Conservation (phyloP, 305 asterid species). For the Fraxinus floribunda region DNA sequence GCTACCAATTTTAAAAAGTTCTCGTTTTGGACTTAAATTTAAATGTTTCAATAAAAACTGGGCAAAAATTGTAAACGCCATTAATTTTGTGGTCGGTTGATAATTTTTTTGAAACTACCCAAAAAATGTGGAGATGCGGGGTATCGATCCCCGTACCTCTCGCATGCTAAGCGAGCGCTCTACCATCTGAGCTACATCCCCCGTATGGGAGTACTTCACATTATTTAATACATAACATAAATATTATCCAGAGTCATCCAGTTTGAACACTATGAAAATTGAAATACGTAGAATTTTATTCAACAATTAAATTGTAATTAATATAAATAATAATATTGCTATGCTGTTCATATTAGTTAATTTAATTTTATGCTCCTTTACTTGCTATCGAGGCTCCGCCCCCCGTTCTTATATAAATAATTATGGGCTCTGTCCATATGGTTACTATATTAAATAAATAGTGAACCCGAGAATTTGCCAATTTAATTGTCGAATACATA, state of each 20-base stretch:
- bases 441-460: no score
- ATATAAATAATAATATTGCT: no score
- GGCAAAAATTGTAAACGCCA: neutral
- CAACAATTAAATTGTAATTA: no score
- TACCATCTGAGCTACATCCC: conserved; percentile 28
- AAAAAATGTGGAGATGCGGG: conserved; percentile 43
- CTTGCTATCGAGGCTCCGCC: no score
- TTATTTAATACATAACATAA: no score
- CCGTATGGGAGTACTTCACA: neutral
- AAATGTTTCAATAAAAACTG: neutral
- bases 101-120: neutral
- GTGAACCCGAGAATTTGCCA: no score
- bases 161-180: conserved; percentile 40
- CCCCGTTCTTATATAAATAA: no score
- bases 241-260: neutral
- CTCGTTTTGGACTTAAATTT: neutral
- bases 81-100: neutral
- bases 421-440: no score
- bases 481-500: neutral
- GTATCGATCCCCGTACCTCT: conserved; percentile 59
- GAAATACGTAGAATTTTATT: no score
- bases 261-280: neutral
- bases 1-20: neutral
- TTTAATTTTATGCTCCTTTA: no score
- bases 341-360: no score